Percentiles rank a stretch among this genome's conserved stretches.
phyloP scores from a whole-genome alignment of 257 asterid species.

The Nicotiana tomentosiformis region DNA sequence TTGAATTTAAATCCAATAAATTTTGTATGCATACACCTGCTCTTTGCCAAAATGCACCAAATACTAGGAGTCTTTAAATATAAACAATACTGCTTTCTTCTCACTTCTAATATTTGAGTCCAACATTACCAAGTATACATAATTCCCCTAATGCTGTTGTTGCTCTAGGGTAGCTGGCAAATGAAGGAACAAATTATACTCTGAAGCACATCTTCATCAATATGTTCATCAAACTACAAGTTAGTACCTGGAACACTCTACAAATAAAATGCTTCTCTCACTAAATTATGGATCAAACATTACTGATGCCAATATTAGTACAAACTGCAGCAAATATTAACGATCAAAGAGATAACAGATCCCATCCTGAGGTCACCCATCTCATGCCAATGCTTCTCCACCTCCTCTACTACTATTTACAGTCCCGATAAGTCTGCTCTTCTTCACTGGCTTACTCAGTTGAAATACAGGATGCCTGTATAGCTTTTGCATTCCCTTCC shows the following conservation, averaged over 20 bases:
- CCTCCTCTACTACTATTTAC: slow-evolving; percentile 29
- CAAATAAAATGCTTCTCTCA: slow-evolving; percentile 10
- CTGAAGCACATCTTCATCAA: not conserved
- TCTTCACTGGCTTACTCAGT: slow-evolving; percentile 44
- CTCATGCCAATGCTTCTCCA: slow-evolving; percentile 23
- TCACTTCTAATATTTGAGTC: not conserved
- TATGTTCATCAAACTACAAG: slow-evolving; percentile 9
- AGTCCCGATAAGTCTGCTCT: slow-evolving; percentile 21
- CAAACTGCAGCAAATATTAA: slow-evolving; percentile 5
- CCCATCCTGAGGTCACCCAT: not conserved
- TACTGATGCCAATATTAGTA: not conserved
- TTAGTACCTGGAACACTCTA: slow-evolving; percentile 10
- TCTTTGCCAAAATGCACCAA: not conserved
- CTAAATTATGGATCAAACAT: slow-evolving; percentile 17
- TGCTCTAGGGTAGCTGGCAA: not conserved
- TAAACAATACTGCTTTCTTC: not conserved
- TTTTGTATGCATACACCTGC: too few relatives aligned
- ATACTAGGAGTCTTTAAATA: not conserved
- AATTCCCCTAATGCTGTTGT: not conserved
- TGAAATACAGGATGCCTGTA: slow-evolving; percentile 64
- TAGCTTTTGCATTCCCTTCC: slow-evolving; percentile 51
- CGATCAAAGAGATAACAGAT: not conserved
- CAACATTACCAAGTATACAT: not conserved
- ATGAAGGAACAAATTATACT: not conserved
- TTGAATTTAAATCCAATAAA: too few relatives aligned